These are phyloP conservation scores for Monascus ruber DNA, from an alignment of 2,329 filamentous ascomycete species.

Conservation along the genomic window DNA sequence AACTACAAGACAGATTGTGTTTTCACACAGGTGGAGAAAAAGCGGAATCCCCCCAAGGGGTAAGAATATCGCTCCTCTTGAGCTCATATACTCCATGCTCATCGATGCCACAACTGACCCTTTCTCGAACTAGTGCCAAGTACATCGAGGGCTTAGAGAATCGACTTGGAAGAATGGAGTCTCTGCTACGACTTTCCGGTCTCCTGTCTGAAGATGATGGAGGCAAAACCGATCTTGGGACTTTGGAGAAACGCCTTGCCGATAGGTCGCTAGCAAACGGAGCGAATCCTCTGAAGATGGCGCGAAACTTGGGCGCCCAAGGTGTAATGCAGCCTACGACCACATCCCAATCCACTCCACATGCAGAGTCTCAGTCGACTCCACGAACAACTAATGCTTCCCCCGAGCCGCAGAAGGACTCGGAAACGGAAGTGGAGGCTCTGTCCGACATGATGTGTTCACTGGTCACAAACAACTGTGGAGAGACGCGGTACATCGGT, in stretches of 20 bases:
- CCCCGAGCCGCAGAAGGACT: constrained; percentile 42
- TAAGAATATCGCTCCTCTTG: constrained; percentile 33
- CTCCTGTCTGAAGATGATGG: constrained; percentile 76
- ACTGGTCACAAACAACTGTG: constrained; percentile 83
- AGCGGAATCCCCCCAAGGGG: constrained; percentile 94
- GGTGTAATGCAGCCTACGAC: constrained; percentile 20
- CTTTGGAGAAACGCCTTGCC: constrained; percentile 64
- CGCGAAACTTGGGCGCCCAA: constrained; percentile 16
- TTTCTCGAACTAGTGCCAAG: constrained; percentile 56
- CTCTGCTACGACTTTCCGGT: constrained; percentile 72
- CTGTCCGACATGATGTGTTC: constrained; percentile 99
- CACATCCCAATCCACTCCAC: constrained; percentile 35
- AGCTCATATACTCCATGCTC: too few relatives aligned
- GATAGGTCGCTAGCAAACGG: constrained; percentile 34
- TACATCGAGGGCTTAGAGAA: constrained; percentile 98
- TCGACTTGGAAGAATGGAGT: constrained; percentile 89
- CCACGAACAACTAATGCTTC: constrained; percentile 42
- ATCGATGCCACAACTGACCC: neutral
- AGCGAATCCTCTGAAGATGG: constrained; percentile 25
- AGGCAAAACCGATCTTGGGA: constrained; percentile 76
- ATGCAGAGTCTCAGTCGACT: constrained; percentile 36
- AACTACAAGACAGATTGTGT: constrained; percentile 98
- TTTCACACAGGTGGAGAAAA: constrained; percentile 98
- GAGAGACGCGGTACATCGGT: constrained; percentile 95
- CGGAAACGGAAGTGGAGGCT: constrained; percentile 65